phyloP scores from a whole-genome alignment of 148 eudicot species.

The Cornus suecica region DNA sequence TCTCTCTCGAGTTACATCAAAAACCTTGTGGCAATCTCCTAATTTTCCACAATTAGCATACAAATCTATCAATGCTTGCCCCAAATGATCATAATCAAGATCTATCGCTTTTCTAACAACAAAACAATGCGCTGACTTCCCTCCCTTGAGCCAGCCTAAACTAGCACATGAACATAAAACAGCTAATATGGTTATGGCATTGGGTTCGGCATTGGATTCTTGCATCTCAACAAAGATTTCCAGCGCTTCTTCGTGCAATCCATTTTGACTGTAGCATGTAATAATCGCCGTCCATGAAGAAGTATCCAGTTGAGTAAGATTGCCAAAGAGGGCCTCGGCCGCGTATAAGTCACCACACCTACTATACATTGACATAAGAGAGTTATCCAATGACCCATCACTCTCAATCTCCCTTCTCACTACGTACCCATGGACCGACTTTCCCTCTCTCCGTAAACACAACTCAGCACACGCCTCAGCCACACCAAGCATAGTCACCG shows the following conservation, averaged over 20 bases:
- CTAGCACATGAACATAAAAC: slow-evolving; percentile 45
- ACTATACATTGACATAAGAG: slow-evolving; percentile 53
- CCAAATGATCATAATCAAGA: slow-evolving; percentile 31
- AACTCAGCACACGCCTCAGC: slow-evolving; percentile 52
- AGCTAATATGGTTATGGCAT: slow-evolving; percentile 42
- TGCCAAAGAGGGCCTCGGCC: slow-evolving; percentile 26
- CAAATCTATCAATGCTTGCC: slow-evolving; percentile 44
- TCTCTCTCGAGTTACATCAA: slow-evolving; percentile 26
- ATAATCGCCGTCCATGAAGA: slow-evolving; percentile 43
- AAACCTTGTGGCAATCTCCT: slow-evolving; percentile 28
- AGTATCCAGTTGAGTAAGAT: slow-evolving; percentile 17
- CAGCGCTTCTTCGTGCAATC: slow-evolving; percentile 32
- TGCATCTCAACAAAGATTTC: slow-evolving; percentile 23
- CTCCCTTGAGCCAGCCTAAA: slow-evolving; percentile 36
- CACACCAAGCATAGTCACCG: slow-evolving; percentile 35
- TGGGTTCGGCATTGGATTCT: slow-evolving; percentile 29
- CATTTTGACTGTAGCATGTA: slow-evolving; percentile 37
- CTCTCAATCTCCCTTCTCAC: slow-evolving; percentile 29
- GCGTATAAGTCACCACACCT: slow-evolving; percentile 45
- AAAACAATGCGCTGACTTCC: slow-evolving; percentile 48
- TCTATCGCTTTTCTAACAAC: slow-evolving; percentile 30
- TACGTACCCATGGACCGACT: slow-evolving; percentile 35
- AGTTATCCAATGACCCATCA: slow-evolving; percentile 29
- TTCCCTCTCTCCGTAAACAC: slow-evolving; percentile 30
- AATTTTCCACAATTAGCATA: slow-evolving; percentile 46